Evolutionary conservation across 2,329 filamentous ascomycete genomes (phyloP).

Genomic region (Ophiocordyceps camponoti-leonardi): DNA sequence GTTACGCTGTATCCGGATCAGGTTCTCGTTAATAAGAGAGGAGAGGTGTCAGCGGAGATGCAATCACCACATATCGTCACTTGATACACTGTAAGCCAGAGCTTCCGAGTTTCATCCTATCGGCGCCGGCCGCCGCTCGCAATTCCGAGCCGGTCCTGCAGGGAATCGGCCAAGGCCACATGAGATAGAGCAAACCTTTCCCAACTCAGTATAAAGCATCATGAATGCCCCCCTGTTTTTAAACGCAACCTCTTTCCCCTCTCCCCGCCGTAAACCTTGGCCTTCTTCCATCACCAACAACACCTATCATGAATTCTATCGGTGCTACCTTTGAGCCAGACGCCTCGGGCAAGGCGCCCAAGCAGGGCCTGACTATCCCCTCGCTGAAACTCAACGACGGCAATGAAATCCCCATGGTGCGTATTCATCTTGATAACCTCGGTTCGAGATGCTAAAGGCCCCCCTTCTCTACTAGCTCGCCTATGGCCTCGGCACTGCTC

Average conservation of each 20-base stretch:
- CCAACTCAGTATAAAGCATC: neutral
- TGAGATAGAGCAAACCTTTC: neutral
- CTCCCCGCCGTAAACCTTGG: neutral
- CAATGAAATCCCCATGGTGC: conserved; percentile 51
- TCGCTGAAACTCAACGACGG: conserved; percentile 57
- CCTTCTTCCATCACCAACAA: neutral
- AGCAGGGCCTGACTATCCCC: conserved; percentile 29
- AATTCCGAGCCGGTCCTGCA: neutral
- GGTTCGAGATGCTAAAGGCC: neutral
- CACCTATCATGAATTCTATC: conserved; percentile 23
- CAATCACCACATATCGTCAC: too few species aligned
- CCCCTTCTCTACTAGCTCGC: conserved; percentile 37
- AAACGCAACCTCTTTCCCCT: neutral
- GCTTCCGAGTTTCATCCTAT: neutral
- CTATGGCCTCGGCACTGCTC: conserved; percentile 57
- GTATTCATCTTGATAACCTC: conserved; percentile 2
- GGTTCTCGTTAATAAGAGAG: too few species aligned
- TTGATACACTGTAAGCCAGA: neutral
- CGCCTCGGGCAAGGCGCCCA: conserved; percentile 19
- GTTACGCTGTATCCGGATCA: too few species aligned
- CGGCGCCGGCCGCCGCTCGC: neutral
- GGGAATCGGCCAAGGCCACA: neutral
- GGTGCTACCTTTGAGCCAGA: conserved; percentile 20
- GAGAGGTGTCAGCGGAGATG: too few species aligned
- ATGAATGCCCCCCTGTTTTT: neutral